phyloP scores from a whole-genome alignment of 441 rosid species.

The Bocquillonia castaneifolia region DNA sequence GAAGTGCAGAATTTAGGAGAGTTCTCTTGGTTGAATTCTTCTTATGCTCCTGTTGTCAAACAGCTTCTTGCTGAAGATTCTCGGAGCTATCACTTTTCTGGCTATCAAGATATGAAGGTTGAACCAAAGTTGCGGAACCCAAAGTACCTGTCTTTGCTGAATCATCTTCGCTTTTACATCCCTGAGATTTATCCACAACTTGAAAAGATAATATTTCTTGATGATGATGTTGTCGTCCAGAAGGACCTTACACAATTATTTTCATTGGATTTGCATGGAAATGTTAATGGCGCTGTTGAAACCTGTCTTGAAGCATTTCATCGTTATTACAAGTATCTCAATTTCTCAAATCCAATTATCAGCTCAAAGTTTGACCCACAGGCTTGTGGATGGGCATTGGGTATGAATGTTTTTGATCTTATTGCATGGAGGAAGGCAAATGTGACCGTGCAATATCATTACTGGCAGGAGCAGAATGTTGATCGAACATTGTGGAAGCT shows the following conservation, averaged over 20 bases:
- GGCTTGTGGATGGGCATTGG: conserved; percentile 98
- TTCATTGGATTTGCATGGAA: conserved; percentile 82
- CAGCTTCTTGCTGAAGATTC: conserved; percentile 49
- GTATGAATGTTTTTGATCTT: conserved; percentile 85
- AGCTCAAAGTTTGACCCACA: conserved; percentile 93
- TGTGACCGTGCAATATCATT: conserved; percentile 68
- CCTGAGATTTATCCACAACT: conserved; percentile 85
- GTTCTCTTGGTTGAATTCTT: conserved; percentile 76
- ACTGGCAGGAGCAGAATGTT: conserved; percentile 74
- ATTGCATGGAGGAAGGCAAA: conserved; percentile 85
- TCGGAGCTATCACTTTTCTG: conserved; percentile 48
- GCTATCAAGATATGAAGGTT: conserved; percentile 41
- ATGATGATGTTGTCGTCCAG: conserved; percentile 90
- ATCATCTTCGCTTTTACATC: conserved; percentile 89
- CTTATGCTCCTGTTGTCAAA: conserved; percentile 66
- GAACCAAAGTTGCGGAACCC: conserved; percentile 64
- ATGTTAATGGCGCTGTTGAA: conserved; percentile 96
- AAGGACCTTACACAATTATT: conserved; percentile 86
- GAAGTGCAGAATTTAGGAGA: conserved; percentile 74
- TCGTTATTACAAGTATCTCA: conserved; percentile 86
- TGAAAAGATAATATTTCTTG: conserved; percentile 86
- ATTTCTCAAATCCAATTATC: conserved; percentile 76
- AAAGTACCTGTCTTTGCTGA: conserved; percentile 60
- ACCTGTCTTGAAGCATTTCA: conserved; percentile 93
- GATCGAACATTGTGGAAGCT: conserved; percentile 75